Evolutionary conservation across 371 early-diverging fungal species (phyloP).

Genomic region (Gilbertella persicaria): DNA sequence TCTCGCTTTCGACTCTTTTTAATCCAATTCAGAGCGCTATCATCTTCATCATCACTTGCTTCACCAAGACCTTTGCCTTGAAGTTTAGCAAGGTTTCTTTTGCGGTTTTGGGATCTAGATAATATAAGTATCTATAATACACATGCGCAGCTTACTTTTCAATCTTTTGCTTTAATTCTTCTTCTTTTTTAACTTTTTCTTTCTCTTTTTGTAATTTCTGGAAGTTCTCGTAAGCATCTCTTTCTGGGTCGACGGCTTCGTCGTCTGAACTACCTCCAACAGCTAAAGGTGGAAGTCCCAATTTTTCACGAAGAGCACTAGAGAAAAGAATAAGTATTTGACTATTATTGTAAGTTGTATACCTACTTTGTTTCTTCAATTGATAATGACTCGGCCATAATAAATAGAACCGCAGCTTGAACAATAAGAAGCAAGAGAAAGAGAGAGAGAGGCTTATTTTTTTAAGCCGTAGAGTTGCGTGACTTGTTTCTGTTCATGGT

Average conservation of each 20-base stretch:
- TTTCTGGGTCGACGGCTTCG: constrained; percentile 43
- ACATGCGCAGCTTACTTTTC: constrained; percentile 48
- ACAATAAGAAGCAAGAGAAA: no score
- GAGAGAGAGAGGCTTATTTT: no score
- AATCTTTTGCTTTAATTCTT: constrained; percentile 53
- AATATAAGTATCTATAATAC: constrained; percentile 2
- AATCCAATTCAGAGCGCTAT: constrained; percentile 67
- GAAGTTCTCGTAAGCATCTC: constrained; percentile 69
- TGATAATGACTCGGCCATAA: constrained; percentile 49
- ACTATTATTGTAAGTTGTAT: neutral
- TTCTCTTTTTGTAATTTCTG: constrained; percentile 53
- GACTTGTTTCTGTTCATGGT: no score
- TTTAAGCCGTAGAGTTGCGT: no score
- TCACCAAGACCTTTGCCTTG: constrained; percentile 76
- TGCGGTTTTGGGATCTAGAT: constrained; percentile 58
- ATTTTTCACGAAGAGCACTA: constrained; percentile 65
- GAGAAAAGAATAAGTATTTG: neutral
- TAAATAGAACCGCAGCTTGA: no score
- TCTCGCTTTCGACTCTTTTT: constrained; percentile 50
- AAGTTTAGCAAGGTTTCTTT: constrained; percentile 59
- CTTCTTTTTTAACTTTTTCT: constrained; percentile 47
- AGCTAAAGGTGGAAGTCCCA: constrained; percentile 73
- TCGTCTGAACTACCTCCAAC: constrained; percentile 39
- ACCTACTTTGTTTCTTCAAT: constrained; percentile 69
- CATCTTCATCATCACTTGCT: constrained; percentile 59